A percentile compares a stretch with the other conserved stretches of the same genome.
phyloP scores from a whole-genome alignment of 306 rosid species.

The Benincasa hispida region DNA sequence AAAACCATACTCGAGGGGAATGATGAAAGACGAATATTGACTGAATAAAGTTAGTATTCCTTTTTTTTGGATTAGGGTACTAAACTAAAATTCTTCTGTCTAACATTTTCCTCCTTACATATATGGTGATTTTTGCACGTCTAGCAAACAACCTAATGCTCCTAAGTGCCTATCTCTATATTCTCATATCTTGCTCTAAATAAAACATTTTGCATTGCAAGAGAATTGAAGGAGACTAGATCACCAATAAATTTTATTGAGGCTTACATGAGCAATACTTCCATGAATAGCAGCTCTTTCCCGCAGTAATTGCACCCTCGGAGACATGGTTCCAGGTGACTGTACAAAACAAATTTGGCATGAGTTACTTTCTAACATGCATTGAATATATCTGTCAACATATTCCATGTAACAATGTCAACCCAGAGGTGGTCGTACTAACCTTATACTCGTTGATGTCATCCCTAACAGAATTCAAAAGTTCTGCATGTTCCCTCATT shows the following conservation, averaged over 20 bases:
- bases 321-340: slow-evolving; percentile 95
- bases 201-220: not conserved
- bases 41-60: too few relatives aligned
- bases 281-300: slow-evolving; percentile 96
- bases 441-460: slow-evolving; percentile 93
- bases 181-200: not conserved
- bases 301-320: slow-evolving; percentile 78
- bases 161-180: not conserved
- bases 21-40: too few relatives aligned
- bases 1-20: too few relatives aligned
- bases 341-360: slow-evolving; percentile 24
- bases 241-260: slow-evolving; percentile 5
- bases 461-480: slow-evolving; percentile 94
- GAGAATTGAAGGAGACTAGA: not conserved
- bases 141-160: not conserved
- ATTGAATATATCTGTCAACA: not conserved
- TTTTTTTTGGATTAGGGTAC: too few relatives aligned
- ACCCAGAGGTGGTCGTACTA: slow-evolving; percentile 12
- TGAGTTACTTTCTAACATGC: slow-evolving; percentile 4
- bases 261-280: slow-evolving; percentile 86
- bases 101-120: too few relatives aligned
- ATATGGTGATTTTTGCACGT: not conserved
- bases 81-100: too few relatives aligned
- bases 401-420: not conserved
- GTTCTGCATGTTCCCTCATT: slow-evolving; percentile 87